A percentile compares a stretch with the other conserved stretches of the same genome.
These are phyloP conservation scores for Saturnispora silvae DNA, from an alignment of 805 yeast genomes.

Conservation along the genomic window DNA sequence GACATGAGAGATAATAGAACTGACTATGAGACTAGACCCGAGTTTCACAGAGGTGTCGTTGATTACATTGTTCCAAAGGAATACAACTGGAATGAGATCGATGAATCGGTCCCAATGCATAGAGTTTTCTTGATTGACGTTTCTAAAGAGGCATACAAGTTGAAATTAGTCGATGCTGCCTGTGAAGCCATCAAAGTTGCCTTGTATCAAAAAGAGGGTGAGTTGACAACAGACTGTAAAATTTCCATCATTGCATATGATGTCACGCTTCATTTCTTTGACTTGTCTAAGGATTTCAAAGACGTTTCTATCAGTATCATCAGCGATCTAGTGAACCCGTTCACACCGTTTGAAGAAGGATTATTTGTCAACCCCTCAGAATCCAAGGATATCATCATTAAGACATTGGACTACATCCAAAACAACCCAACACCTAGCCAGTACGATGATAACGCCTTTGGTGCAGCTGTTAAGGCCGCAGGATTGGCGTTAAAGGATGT, in stretches of 20 bases:
- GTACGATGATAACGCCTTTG: constrained; percentile 60
- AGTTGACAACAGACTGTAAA: constrained; percentile 34
- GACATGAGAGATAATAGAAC: constrained; percentile 52
- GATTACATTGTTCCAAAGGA: constrained; percentile 71
- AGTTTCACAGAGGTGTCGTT: constrained; percentile 70
- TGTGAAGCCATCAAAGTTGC: constrained; percentile 33
- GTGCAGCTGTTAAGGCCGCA: constrained; percentile 69
- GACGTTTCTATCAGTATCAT: constrained; percentile 50
- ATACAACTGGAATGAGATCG: constrained; percentile 40
- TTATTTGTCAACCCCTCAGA: constrained; percentile 72
- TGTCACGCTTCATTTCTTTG: constrained; percentile 59
- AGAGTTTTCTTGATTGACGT: constrained; percentile 54
- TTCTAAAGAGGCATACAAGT: constrained; percentile 58
- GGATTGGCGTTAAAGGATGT: constrained; percentile 44
- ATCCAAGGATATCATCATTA: constrained; percentile 52
- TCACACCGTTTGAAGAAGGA: constrained; percentile 71
- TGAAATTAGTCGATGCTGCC: constrained; percentile 29
- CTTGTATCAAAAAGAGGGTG: constrained; percentile 38
- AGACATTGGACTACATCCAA: constrained; percentile 54
- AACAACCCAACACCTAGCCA: constrained; percentile 30
- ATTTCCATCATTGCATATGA: constrained; percentile 73
- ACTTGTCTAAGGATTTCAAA: constrained; percentile 46
- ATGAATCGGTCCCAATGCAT: constrained; percentile 6
- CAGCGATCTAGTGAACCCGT: constrained; percentile 65
- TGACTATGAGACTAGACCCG: constrained; percentile 61